Conservation (phyloP, 164 flowering plant genomes). For the Malania oleifera region DNA sequence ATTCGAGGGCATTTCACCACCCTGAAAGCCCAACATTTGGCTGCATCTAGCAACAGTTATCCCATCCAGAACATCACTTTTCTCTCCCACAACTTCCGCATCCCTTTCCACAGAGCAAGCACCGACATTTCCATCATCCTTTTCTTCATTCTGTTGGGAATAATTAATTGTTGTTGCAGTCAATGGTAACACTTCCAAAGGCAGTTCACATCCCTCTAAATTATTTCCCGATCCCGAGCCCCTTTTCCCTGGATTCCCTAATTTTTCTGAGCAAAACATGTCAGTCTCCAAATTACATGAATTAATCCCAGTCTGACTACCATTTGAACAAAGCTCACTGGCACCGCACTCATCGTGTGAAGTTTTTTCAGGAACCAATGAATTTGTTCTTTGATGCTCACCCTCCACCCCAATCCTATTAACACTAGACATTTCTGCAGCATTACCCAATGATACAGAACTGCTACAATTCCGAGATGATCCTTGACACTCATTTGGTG, state of each 20-base stretch:
- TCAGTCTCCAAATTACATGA: not conserved
- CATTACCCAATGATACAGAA: not conserved
- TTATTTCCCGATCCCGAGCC: not conserved
- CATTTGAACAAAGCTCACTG: conserved; percentile 6
- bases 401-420: conserved; percentile 4
- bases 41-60: not conserved
- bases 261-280: conserved; percentile 6
- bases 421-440: not conserved
- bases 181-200: not conserved
- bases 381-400: not conserved
- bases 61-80: conserved; percentile 1
- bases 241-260: too few relatives aligned
- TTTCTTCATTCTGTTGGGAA: not conserved
- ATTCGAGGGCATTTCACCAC: conserved; percentile 7
- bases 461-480: not conserved
- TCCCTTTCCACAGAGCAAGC: not conserved
- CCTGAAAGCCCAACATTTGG: not conserved
- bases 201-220: not conserved
- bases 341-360: not conserved
- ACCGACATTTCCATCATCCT: not conserved
- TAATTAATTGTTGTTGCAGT: not conserved
- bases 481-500: not conserved
- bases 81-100: not conserved
- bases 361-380: not conserved
- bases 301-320: not conserved